Conservation (phyloP, 2,329 filamentous ascomycete genomes). For the Verticillium albo-atrum region DNA sequence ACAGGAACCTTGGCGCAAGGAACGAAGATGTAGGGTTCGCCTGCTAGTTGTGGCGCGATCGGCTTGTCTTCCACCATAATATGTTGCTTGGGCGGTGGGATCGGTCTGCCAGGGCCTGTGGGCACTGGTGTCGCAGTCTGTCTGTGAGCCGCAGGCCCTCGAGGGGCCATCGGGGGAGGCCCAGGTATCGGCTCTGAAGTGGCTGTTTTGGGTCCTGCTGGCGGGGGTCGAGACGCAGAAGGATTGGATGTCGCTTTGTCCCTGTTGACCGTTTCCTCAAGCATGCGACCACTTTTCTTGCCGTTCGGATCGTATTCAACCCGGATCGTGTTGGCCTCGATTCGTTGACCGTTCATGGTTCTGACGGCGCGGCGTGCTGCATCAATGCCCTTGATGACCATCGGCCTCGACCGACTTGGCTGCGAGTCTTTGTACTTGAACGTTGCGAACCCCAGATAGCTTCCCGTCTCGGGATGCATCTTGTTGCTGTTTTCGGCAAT, state of each 20-base stretch:
- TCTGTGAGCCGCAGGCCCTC: conserved; percentile 66
- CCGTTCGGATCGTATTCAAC: conserved; percentile 91
- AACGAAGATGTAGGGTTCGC: conserved; percentile 87
- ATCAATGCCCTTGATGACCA: conserved; percentile 64
- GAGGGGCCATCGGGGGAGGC: conserved; percentile 80
- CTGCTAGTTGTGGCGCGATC: conserved; percentile 65
- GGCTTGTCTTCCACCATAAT: conserved; percentile 60
- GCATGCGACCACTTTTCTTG: conserved; percentile 71
- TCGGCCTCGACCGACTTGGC: conserved; percentile 44
- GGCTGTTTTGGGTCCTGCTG: conserved; percentile 31
- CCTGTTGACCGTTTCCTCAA: conserved; percentile 68
- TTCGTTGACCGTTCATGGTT: conserved; percentile 71
- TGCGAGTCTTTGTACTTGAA: conserved; percentile 80
- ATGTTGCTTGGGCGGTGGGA: conserved; percentile 34
- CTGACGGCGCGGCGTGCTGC: conserved; percentile 78
- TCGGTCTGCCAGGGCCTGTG: conserved; percentile 3
- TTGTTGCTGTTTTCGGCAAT: conserved; percentile 90
- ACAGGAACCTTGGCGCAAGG: conserved; percentile 84
- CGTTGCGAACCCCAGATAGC: conserved; percentile 88
- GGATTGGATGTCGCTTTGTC: conserved; percentile 43
- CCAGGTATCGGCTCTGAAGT: conserved; percentile 44
- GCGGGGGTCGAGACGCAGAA: conserved; percentile 20
- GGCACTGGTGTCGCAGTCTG: conserved; percentile 22
- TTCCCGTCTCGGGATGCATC: conserved; percentile 90
- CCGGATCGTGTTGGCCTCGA: conserved; percentile 71